A percentile compares a stretch with the other conserved stretches of the same genome.
Evolutionary conservation across 441 rosid species (phyloP).

Genomic region (Euphorbia corollata): DNA sequence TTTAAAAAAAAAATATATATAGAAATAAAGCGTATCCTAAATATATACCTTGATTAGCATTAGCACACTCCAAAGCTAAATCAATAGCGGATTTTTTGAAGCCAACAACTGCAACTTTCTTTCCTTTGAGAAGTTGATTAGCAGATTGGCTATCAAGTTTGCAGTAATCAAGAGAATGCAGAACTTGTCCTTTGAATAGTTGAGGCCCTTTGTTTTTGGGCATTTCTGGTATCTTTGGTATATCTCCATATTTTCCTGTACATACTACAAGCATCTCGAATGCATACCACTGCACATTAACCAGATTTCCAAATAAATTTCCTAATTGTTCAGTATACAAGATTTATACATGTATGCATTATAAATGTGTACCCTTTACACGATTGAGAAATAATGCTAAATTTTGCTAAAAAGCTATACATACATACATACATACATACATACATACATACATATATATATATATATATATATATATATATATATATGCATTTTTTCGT

Average conservation of each 20-base stretch:
- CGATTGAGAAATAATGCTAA: no score
- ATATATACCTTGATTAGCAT: constrained; percentile 70
- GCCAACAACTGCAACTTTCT: constrained; percentile 63
- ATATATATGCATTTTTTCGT: no score
- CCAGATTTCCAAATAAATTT: no score
- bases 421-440: no score
- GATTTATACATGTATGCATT: no score
- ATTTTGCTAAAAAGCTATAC: no score
- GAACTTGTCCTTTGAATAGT: constrained; percentile 50
- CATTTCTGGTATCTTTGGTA: constrained; percentile 51
- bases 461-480: no score
- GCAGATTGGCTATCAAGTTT: constrained; percentile 59
- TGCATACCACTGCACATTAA: constrained; percentile 48
- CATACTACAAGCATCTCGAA: constrained; percentile 72
- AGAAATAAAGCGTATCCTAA: no score
- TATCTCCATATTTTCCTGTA: constrained; percentile 73
- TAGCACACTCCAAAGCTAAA: constrained; percentile 77
- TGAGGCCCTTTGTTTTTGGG: constrained; percentile 58
- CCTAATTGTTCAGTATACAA: no score
- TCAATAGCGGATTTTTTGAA: constrained; percentile 87
- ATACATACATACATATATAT: no score
- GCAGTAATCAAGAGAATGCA: constrained; percentile 75
- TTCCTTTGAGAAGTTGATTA: constrained; percentile 43
- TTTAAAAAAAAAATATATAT: no score
- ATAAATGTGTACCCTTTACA: no score